Evolutionary conservation across 2,329 filamentous ascomycete genomes (phyloP).

Genomic region (Phialophora macrospora): DNA sequence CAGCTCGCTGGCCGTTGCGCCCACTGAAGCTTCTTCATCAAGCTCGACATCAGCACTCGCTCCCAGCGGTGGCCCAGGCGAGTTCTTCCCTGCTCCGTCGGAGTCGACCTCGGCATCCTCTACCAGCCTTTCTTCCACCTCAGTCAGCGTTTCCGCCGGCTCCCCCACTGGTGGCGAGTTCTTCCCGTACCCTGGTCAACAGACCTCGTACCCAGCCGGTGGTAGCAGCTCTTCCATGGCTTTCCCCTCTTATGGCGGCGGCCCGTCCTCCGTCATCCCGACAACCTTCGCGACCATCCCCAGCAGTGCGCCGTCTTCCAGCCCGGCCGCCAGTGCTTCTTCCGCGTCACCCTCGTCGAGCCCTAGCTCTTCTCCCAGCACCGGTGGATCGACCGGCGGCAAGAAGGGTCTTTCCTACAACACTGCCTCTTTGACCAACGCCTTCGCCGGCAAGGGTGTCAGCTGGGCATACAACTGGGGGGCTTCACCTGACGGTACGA

Average conservation of each 20-base stretch:
- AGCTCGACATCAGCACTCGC: neutral
- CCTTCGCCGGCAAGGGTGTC: constrained; percentile 44
- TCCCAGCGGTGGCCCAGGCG: constrained; percentile 5
- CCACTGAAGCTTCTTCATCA: neutral
- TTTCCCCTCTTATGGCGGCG: constrained; percentile 13
- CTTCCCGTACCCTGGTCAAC: constrained; percentile 24
- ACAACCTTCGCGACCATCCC: constrained; percentile 36
- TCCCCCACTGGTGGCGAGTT: constrained; percentile 31
- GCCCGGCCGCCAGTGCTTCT: constrained; percentile 17
- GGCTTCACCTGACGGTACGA: constrained; percentile 40
- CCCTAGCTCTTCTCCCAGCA: constrained; percentile 29
- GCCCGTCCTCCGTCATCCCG: constrained; percentile 14
- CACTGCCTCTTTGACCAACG: constrained; percentile 42
- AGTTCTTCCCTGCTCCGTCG: neutral
- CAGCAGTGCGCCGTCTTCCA: constrained; percentile 18
- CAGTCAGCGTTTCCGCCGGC: constrained; percentile 17
- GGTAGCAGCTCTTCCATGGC: constrained; percentile 11
- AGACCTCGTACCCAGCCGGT: neutral
- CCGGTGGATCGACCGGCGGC: constrained; percentile 31
- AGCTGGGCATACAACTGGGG: constrained; percentile 57
- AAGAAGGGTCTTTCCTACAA: constrained; percentile 52
- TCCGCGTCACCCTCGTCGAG: constrained; percentile 25
- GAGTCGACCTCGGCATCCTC: constrained; percentile 14
- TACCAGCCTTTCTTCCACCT: constrained; percentile 8
- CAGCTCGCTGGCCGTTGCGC: neutral